These are phyloP conservation scores for Chromosphaera perkinsii DNA, from an alignment of 208 protist genomes.

Conservation along the genomic window DNA sequence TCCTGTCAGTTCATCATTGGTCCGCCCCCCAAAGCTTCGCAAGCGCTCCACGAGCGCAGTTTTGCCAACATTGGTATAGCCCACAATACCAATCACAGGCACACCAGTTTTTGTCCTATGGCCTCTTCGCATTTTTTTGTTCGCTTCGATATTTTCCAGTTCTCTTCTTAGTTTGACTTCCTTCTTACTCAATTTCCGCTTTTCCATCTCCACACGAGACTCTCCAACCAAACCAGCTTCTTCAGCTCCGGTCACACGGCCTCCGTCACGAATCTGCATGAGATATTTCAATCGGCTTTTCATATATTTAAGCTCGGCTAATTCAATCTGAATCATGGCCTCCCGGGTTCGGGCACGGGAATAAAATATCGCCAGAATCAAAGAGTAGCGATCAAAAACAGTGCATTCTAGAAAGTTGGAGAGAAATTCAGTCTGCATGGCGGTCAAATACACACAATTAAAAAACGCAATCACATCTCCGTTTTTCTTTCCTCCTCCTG, in stretches of 20 bases:
- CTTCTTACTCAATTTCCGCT: no score
- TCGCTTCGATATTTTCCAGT: no score
- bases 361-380: slow-evolving; percentile 8
- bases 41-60: not conserved
- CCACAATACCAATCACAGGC: slow-evolving; percentile 5
- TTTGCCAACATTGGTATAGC: slow-evolving; percentile 18
- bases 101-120: not conserved
- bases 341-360: not conserved
- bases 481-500: not conserved
- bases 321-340: slow-evolving; percentile 10
- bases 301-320: not conserved
- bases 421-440: not conserved
- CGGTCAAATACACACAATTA: not conserved
- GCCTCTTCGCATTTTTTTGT: no score
- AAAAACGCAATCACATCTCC: not conserved
- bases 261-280: not conserved
- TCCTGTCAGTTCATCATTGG: not conserved
- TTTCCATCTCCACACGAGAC: no score
- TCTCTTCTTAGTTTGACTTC: no score
- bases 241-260: no score
- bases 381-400: not conserved
- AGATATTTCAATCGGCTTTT: not conserved
- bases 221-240: no score
- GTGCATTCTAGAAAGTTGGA: not conserved
- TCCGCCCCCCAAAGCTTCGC: no score